Conservation (phyloP, 2,329 filamentous ascomycete species). For the Phyllosticta capitalensis region DNA sequence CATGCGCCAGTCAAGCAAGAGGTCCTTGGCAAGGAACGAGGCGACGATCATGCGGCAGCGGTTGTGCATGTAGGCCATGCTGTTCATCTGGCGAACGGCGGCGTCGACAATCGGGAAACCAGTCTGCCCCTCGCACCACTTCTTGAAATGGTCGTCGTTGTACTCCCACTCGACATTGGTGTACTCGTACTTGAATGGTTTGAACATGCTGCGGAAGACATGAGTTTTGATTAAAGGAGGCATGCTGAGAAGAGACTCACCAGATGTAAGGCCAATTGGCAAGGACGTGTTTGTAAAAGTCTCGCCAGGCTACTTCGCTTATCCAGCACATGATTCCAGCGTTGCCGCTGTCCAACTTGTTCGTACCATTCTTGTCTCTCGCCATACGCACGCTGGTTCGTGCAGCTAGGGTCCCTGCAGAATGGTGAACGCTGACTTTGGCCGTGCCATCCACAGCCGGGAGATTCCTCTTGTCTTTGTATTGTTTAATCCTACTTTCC, state of each 20-base stretch:
- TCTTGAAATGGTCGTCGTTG: constrained; percentile 54
- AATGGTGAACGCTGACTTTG: constrained; percentile 60
- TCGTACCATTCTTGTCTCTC: constrained; percentile 51
- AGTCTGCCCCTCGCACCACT: constrained; percentile 66
- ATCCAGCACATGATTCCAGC: constrained; percentile 66
- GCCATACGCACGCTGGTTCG: constrained; percentile 58
- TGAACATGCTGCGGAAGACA: constrained; percentile 49
- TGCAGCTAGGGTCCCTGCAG: constrained; percentile 58
- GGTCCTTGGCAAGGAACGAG: constrained; percentile 70
- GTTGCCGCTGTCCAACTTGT: constrained; percentile 55
- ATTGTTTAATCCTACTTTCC: constrained; percentile 51
- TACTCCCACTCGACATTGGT: constrained; percentile 78
- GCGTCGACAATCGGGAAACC: constrained; percentile 80
- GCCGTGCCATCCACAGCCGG: constrained; percentile 56
- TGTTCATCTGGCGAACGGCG: constrained; percentile 67
- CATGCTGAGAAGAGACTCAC: constrained; percentile 32
- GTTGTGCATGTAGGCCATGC: constrained; percentile 73
- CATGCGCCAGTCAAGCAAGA: constrained; percentile 74
- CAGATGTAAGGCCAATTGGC: constrained; percentile 78
- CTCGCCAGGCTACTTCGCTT: constrained; percentile 74
- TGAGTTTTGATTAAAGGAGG: constrained; percentile 12
- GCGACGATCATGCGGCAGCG: constrained; percentile 76
- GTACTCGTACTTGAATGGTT: constrained; percentile 75
- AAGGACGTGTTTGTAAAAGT: constrained; percentile 81
- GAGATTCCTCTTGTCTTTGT: constrained; percentile 57